Conservation (phyloP, 352 stramenopile species). For the Globisporangium yorkense region DNA sequence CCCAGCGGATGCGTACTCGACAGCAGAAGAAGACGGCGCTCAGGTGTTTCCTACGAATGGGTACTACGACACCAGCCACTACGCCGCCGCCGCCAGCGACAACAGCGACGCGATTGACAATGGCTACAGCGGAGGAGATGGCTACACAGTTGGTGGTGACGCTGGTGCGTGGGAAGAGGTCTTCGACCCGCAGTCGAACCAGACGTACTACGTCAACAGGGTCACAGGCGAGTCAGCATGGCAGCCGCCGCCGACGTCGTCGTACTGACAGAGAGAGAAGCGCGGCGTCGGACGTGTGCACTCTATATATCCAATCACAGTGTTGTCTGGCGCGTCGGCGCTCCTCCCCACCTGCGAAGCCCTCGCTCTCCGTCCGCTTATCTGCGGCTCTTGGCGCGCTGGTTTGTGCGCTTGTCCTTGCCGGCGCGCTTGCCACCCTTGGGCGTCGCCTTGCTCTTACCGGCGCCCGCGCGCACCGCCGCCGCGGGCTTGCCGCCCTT, state of each 20-base stretch:
- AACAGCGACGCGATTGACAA: slow-evolving; percentile 1
- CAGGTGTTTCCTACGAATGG: neutral
- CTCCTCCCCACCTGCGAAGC: neutral
- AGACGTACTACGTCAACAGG: slow-evolving; percentile 63
- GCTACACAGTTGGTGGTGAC: neutral
- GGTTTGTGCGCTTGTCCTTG: slow-evolving; percentile 44
- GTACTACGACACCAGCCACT: neutral
- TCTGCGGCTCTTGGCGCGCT: slow-evolving; percentile 43
- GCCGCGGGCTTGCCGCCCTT: slow-evolving; percentile 32
- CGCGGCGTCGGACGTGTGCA: neutral
- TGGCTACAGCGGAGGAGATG: neutral
- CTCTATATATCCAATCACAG: slow-evolving; percentile 16
- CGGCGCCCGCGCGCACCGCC: slow-evolving; percentile 10
- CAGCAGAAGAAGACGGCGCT: neutral
- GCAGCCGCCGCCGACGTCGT: slow-evolving; percentile 17
- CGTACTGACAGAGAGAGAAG: neutral
- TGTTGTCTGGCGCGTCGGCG: neutral
- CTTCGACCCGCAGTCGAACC: slow-evolving; percentile 44
- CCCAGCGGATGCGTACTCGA: neutral
- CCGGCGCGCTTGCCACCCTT: slow-evolving; percentile 54
- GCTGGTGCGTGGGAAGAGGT: slow-evolving; percentile 51
- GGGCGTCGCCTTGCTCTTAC: slow-evolving; percentile 16
- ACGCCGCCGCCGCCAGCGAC: neutral
- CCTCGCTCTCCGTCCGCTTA: slow-evolving; percentile 15
- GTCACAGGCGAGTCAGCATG: slow-evolving; percentile 54